Evolutionary conservation across 352 stramenopile species (phyloP), one percentile per base, ranked within the genome.

Genomic region (Phytophthora europaea): DNA sequence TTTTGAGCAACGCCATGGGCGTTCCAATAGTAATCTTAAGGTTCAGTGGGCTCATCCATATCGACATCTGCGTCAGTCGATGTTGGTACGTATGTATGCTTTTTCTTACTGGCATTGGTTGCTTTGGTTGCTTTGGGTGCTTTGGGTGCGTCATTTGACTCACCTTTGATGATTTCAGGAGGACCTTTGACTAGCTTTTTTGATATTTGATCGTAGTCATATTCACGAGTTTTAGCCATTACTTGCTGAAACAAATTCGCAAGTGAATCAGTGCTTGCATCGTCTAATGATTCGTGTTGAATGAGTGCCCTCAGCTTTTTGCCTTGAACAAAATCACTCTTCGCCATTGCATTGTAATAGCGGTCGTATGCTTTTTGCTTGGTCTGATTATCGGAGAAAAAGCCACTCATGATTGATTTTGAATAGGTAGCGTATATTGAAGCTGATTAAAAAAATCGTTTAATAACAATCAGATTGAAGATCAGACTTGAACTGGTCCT

Each of bases 361-460:
- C 40, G 40, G 3, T 50, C 40, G 13, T 50, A 50, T 10, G 40
- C 40, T 50, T 50, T 50, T 50, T 50, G 40, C 40, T 50, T 50
- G 1, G 40, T 20, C 40, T 50, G 40, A 50, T 22, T 50, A 50
- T 50, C 40, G 13, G 40, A 50, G 40, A 50, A 50, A 50, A 50
- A 50, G 40, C 40, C 16, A 50, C 40, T 50, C 40, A 50, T 50
- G 3, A 50, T 50, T 50, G 40, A 20, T 50, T 50, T 50, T 15
- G 13, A 50, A 10, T 50, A 22, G 40, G 40, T 22, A 2, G 3
- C 6, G 15, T 50, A 50, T 50, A 50, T 50, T 50, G 40, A 50
- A 50, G 40, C 6, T 50, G 40, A 50, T 22, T 50, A 50, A 50
- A 50, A 48, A 50, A 50, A 50, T 50, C 40, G 40, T 50, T 50